Evolutionary conservation across 345 rosid species (phyloP).

Genomic region (Populus deltoides): DNA sequence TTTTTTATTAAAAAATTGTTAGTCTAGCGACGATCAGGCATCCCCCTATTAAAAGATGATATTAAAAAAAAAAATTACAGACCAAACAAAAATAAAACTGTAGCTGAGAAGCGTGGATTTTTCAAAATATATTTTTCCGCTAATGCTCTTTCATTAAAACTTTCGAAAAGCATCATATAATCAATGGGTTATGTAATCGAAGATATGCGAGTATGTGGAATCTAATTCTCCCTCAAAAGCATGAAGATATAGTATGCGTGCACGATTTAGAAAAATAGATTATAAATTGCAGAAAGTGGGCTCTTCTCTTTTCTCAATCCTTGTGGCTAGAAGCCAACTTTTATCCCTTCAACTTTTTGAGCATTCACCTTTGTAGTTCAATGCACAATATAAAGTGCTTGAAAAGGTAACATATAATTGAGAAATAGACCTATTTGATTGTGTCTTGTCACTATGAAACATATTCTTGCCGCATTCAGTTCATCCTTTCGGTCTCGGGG

Average conservation of each 20-base stretch:
- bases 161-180: too few species aligned
- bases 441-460: too few species aligned
- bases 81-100: too few species aligned
- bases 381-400: neutral
- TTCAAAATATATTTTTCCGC: too few species aligned
- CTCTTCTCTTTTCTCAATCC: slow-evolving; percentile 29
- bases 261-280: slow-evolving; percentile 32
- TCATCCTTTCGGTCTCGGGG: too few species aligned
- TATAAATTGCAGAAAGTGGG: slow-evolving; percentile 68
- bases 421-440: neutral
- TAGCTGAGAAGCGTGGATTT: too few species aligned
- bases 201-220: slow-evolving; percentile 30
- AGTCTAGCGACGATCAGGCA: accelerated
- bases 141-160: too few species aligned
- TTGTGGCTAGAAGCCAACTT: slow-evolving; percentile 20
- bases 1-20: too few species aligned
- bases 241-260: slow-evolving; percentile 42
- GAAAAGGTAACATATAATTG: neutral
- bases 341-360: slow-evolving; percentile 22
- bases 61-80: too few species aligned
- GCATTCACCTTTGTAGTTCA: slow-evolving; percentile 1
- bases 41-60: too few species aligned
- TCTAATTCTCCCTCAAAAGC: slow-evolving; percentile 59
- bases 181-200: neutral
- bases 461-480: too few species aligned